A percentile compares a stretch with the other conserved stretches of the same genome.
phyloP scores from a whole-genome alignment of 441 rosid species.

The Jatropha podagrica region DNA sequence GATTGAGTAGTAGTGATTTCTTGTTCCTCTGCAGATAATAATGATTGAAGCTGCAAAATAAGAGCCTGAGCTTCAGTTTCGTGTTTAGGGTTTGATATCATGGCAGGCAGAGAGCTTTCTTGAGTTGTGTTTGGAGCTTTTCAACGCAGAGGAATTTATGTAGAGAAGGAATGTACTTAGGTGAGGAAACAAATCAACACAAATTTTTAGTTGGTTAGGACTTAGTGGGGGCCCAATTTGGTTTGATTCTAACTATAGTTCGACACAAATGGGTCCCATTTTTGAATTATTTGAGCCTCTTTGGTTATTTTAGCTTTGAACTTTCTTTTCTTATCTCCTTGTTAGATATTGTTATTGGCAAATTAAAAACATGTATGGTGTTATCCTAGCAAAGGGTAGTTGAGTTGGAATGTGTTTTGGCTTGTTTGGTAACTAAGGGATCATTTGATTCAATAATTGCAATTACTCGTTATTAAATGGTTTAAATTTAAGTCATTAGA shows the following conservation, averaged over 20 bases:
- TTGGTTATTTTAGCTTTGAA: not conserved
- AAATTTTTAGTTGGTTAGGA: slow-evolving; percentile 2
- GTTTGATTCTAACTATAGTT: not conserved
- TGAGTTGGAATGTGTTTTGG: not conserved
- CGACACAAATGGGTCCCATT: not conserved
- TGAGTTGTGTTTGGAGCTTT: not conserved
- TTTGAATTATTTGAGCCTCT: not conserved
- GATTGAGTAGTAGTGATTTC: not conserved
- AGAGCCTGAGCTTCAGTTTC: not conserved
- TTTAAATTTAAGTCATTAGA: too few relatives aligned
- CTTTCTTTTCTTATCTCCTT: not conserved
- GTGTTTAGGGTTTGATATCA: not conserved
- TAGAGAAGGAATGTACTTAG: not conserved
- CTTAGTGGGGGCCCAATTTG: not conserved
- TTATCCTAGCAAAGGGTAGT: not conserved
- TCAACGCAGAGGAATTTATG: not conserved
- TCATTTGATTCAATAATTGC: too few relatives aligned
- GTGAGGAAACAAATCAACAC: not conserved
- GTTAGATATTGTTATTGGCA: not conserved
- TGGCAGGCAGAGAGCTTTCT: not conserved
- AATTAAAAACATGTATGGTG: not conserved
- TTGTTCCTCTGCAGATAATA: not conserved
- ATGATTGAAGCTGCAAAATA: not conserved
- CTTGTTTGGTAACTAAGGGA: not conserved
- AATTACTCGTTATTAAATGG: too few relatives aligned